These are phyloP conservation scores for Pyrenochaeta sp. DNA, from an alignment of 2,329 filamentous ascomycete species.

Conservation along the genomic window DNA sequence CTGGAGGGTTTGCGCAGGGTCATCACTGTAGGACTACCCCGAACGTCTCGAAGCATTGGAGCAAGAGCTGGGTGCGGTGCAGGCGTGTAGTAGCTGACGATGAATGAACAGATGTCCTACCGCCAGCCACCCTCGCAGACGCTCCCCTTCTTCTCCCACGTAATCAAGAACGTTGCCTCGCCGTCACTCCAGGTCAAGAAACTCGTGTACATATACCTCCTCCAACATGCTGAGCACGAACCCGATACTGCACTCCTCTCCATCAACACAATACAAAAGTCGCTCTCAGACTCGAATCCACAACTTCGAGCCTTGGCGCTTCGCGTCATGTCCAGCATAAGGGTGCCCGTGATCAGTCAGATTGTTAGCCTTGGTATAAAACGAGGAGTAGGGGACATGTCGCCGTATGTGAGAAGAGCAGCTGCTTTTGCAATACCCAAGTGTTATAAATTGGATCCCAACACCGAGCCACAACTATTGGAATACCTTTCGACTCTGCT, in stretches of 20 bases:
- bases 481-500: constrained; percentile 81
- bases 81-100: constrained; percentile 25
- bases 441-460: constrained; percentile 89
- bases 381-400: constrained; percentile 92
- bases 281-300: constrained; percentile 88
- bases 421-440: constrained; percentile 95
- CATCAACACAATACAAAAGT: constrained; percentile 99
- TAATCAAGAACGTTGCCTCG: constrained; percentile 97
- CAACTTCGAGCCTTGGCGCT: constrained; percentile 90
- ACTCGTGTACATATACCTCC: constrained; percentile 96
- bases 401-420: constrained; percentile 88
- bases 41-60: constrained; percentile 3
- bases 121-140: constrained; percentile 73
- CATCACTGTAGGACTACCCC: constrained; percentile 71
- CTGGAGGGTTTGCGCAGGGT: constrained; percentile 90
- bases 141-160: constrained; percentile 92
- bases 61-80: constrained; percentile 4
- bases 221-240: constrained; percentile 95
- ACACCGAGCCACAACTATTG: constrained; percentile 80
- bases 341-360: constrained; percentile 97
- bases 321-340: constrained; percentile 95
- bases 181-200: constrained; percentile 96
- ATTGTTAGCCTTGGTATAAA: constrained; percentile 97
- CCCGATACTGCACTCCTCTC: constrained; percentile 94
- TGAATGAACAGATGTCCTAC: constrained; percentile 84